phyloP scores from a whole-genome alignment of 2,329 filamentous ascomycete species.

The Tolypocladium endophyticum region DNA sequence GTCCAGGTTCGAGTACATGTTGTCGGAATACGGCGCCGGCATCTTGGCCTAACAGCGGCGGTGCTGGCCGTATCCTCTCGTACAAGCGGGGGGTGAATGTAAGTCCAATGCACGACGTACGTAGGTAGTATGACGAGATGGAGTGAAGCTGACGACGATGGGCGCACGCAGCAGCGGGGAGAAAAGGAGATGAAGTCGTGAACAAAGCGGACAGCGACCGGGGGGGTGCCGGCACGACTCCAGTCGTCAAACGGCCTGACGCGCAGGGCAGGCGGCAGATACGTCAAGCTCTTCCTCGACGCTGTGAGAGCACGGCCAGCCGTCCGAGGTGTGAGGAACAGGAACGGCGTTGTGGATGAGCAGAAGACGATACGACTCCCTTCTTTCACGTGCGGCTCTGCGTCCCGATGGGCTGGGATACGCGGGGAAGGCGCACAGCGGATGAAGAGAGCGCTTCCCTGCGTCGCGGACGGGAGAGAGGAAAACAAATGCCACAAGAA shows the following conservation, averaged over 20 bases:
- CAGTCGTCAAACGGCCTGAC: neutral
- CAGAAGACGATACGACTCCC: neutral
- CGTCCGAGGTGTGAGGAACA: neutral
- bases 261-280: neutral
- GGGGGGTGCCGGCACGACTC: neutral
- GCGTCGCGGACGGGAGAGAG: neutral
- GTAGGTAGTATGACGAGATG: neutral
- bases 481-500: neutral
- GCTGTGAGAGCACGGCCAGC: neutral
- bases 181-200: neutral
- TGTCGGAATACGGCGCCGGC: conserved; percentile 36
- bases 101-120: neutral
- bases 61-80: neutral
- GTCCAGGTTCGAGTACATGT: conserved; percentile 28
- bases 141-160: neutral
- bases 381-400: neutral
- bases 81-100: neutral
- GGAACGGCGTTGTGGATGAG: neutral
- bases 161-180: too few relatives aligned
- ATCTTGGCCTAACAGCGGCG: conserved; percentile 13
- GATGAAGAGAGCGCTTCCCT: neutral
- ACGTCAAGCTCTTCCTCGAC: neutral
- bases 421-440: neutral
- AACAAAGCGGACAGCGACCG: neutral
- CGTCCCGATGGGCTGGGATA: neutral